These are phyloP conservation scores for Daldinia bambusicola DNA, from an alignment of 495 filamentous ascomycete species.

Conservation along the genomic window DNA sequence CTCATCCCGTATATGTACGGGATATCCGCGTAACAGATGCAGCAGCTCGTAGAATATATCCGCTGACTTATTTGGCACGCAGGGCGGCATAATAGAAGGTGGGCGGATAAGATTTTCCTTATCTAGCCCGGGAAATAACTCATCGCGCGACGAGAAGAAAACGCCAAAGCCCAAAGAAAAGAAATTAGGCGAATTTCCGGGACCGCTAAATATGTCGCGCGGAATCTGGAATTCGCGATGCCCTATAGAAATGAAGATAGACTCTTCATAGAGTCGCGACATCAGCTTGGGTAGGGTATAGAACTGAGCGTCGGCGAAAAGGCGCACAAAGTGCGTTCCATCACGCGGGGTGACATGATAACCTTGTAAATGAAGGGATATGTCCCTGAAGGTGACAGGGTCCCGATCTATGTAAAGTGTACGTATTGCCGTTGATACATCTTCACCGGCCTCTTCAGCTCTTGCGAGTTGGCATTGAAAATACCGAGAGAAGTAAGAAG, in stretches of 20 bases:
- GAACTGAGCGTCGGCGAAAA: slow-evolving; percentile 97
- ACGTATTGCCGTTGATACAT: slow-evolving; percentile 57
- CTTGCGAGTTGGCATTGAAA: slow-evolving; percentile 83
- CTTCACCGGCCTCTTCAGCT: slow-evolving; percentile 66
- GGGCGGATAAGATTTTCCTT: slow-evolving; percentile 85
- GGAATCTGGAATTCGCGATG: slow-evolving; percentile 87
- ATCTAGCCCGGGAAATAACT: slow-evolving; percentile 88
- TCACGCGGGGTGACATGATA: slow-evolving; percentile 89
- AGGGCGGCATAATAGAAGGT: slow-evolving; percentile 84
- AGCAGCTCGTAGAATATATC: slow-evolving; percentile 84
- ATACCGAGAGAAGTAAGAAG: slow-evolving; percentile 96
- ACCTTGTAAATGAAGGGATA: slow-evolving; percentile 90
- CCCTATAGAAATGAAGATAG: slow-evolving; percentile 91
- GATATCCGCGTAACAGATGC: slow-evolving; percentile 90
- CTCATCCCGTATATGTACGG: slow-evolving; percentile 77
- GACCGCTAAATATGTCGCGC: slow-evolving; percentile 83
- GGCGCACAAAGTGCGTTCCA: slow-evolving; percentile 84
- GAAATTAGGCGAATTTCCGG: slow-evolving; percentile 93
- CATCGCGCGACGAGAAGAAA: slow-evolving; percentile 82
- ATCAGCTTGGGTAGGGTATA: slow-evolving; percentile 92
- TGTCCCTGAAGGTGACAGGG: slow-evolving; percentile 87
- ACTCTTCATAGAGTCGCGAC: slow-evolving; percentile 91
- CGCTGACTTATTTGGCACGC: slow-evolving; percentile 80
- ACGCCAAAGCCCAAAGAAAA: slow-evolving; percentile 92
- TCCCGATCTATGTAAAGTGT: slow-evolving; percentile 97